These are phyloP conservation scores for Prunus mira DNA, from an alignment of 306 rosid genomes.

Conservation along the genomic window DNA sequence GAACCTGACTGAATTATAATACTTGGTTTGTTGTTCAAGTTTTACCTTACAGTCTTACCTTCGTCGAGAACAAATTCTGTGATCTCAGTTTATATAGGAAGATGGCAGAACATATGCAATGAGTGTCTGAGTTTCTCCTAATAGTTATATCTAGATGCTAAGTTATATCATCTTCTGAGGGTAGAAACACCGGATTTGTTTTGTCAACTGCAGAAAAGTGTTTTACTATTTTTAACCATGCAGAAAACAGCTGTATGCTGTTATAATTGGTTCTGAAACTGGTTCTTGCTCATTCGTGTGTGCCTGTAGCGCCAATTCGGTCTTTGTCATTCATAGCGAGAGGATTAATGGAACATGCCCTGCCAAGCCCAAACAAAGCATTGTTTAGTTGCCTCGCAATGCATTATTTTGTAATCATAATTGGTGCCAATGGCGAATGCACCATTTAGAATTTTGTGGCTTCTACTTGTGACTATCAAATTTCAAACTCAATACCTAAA, in stretches of 20 bases:
- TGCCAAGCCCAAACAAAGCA: too few relatives aligned
- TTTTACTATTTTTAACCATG: not conserved
- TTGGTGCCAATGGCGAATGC: too few relatives aligned
- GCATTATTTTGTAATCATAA: too few relatives aligned
- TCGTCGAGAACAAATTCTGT: slow-evolving; percentile 1
- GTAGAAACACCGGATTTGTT: slow-evolving; percentile 23
- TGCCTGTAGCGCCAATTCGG: not conserved
- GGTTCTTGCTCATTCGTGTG: not conserved
- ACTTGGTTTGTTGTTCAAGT: slow-evolving; percentile 28
- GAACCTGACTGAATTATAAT: slow-evolving; percentile 24
- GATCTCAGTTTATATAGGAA: slow-evolving; percentile 6
- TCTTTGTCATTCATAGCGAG: not conserved
- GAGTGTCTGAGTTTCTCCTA: not conserved
- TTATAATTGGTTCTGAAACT: not conserved
- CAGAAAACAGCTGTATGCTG: not conserved
- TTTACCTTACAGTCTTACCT: slow-evolving; percentile 18
- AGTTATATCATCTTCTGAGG: slow-evolving; percentile 12
- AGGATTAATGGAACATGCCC: too few relatives aligned
- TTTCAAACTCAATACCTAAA: too few relatives aligned
- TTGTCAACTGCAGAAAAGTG: slow-evolving; percentile 1
- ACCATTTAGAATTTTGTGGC: too few relatives aligned
- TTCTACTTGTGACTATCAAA: too few relatives aligned
- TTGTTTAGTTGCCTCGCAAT: too few relatives aligned
- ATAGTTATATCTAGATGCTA: not conserved
- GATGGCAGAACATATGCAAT: slow-evolving; percentile 4